A percentile compares a stretch with the other conserved stretches of the same genome.
phyloP scores from a whole-genome alignment of 2,329 filamentous ascomycete species.

The Sporothrix protearum region DNA sequence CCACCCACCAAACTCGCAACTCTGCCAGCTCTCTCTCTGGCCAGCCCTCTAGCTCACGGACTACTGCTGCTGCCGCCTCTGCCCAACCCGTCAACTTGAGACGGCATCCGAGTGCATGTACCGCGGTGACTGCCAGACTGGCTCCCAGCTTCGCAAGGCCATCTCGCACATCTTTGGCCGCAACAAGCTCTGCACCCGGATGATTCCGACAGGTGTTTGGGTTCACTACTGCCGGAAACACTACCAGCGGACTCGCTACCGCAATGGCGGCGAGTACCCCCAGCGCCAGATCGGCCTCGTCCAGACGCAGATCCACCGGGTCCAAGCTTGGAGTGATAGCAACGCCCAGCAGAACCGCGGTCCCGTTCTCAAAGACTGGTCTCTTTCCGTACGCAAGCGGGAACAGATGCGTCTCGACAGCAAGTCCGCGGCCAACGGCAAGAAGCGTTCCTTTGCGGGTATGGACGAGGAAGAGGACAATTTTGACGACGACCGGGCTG shows the following conservation, averaged over 20 bases:
- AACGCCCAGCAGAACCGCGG: constrained; percentile 41
- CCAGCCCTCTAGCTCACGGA: not conserved
- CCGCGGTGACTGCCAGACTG: constrained; percentile 55
- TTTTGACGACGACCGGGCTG: constrained; percentile 30
- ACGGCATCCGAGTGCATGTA: constrained; percentile 47
- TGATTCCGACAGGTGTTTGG: constrained; percentile 68
- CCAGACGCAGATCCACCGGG: constrained; percentile 56
- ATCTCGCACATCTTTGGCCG: constrained; percentile 80
- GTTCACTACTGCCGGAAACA: constrained; percentile 76
- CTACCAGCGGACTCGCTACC: constrained; percentile 72
- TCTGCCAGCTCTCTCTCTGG: not conserved
- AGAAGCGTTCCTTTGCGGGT: constrained; percentile 36
- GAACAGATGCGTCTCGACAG: constrained; percentile 57
- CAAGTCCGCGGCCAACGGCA: constrained; percentile 33
- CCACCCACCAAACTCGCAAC: not conserved
- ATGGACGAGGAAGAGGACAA: constrained; percentile 36
- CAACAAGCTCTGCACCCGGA: constrained; percentile 72
- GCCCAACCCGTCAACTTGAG: constrained; percentile 23
- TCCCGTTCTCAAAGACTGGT: constrained; percentile 56
- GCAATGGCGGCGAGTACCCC: constrained; percentile 60
- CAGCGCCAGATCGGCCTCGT: constrained; percentile 62
- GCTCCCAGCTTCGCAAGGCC: constrained; percentile 64
- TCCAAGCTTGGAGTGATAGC: constrained; percentile 59
- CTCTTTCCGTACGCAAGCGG: constrained; percentile 60
- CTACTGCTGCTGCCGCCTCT: not conserved